phyloP scores from a whole-genome alignment of 305 asterid species.

The Fraxinus albicans region DNA sequence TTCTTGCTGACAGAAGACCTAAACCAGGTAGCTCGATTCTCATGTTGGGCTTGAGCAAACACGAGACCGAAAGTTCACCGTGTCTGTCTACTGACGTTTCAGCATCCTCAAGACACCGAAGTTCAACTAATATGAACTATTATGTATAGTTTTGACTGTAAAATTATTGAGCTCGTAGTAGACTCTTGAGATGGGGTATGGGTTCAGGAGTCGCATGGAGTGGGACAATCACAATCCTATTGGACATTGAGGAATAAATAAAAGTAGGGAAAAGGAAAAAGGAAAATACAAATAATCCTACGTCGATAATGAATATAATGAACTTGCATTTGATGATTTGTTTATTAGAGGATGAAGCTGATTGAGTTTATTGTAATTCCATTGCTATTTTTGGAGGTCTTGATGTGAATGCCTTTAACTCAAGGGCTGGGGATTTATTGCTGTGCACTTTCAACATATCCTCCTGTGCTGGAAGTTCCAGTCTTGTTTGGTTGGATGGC shows the following conservation, averaged over 20 bases:
- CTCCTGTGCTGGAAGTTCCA: background rate
- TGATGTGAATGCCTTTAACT: background rate
- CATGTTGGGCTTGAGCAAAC: background rate
- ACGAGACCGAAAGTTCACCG: background rate
- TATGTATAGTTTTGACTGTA: background rate
- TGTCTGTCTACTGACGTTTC: slow-evolving; percentile 1
- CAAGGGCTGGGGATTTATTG: background rate
- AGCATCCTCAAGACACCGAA: background rate
- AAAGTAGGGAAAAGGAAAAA: background rate
- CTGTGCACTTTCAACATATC: background rate
- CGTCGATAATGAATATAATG: background rate
- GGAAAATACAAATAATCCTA: background rate
- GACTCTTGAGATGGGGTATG: background rate
- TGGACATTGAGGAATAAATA: background rate
- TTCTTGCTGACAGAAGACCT: slow-evolving; percentile 5
- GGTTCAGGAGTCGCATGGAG: background rate
- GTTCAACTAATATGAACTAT: background rate
- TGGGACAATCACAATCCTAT: background rate
- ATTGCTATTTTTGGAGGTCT: background rate
- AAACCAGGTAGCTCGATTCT: background rate
- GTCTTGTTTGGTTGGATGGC: background rate
- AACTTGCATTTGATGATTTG: background rate
- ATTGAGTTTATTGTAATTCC: background rate
- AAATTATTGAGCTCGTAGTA: background rate
- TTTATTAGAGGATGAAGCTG: background rate